These are phyloP conservation scores for Aspergillus sp. DNA, from an alignment of 2,329 filamentous ascomycete genomes.

Conservation along the genomic window DNA sequence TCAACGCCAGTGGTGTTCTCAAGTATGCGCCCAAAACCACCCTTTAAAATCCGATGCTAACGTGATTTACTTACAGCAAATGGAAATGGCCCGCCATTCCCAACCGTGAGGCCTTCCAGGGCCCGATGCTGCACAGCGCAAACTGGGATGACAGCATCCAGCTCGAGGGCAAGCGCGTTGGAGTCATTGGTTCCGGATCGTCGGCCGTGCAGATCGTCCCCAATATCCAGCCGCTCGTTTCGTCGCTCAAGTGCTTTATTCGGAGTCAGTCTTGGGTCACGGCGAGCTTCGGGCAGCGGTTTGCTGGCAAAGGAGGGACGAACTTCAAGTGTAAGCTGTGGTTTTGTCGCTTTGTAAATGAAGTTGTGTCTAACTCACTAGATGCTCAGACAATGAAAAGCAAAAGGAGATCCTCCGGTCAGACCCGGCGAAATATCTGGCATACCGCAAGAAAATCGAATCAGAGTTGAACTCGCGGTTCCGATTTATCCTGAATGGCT, in stretches of 20 bases:
- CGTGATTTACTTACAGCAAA: background rate
- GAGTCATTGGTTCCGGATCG: slow-evolving; percentile 41
- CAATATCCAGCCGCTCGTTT: slow-evolving; percentile 24
- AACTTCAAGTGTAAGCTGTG: slow-evolving; percentile 27
- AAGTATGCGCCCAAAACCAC: slow-evolving; percentile 23
- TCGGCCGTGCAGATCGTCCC: slow-evolving; percentile 46
- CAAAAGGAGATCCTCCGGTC: slow-evolving; percentile 22
- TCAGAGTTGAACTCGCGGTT: slow-evolving; percentile 31
- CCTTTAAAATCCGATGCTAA: background rate
- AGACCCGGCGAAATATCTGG: slow-evolving; percentile 26
- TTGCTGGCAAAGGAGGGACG: slow-evolving; percentile 26
- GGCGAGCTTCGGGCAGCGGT: slow-evolving; percentile 23
- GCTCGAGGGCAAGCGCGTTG: slow-evolving; percentile 38
- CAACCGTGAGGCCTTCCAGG: slow-evolving; percentile 51
- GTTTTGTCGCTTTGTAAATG: background rate
- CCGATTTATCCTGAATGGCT: slow-evolving; percentile 43
- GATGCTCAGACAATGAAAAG: slow-evolving; percentile 8
- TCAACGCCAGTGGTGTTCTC: slow-evolving; percentile 45
- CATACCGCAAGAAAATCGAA: slow-evolving; percentile 35
- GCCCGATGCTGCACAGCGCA: slow-evolving; percentile 43
- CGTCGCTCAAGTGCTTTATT: slow-evolving; percentile 38
- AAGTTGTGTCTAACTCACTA: too few relatives aligned
- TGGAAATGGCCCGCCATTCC: slow-evolving; percentile 47
- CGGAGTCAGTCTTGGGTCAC: slow-evolving; percentile 18
- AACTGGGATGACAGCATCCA: slow-evolving; percentile 37